Conservation (phyloP, 2,329 filamentous ascomycete genomes). For the Stylonectria norvegica region DNA sequence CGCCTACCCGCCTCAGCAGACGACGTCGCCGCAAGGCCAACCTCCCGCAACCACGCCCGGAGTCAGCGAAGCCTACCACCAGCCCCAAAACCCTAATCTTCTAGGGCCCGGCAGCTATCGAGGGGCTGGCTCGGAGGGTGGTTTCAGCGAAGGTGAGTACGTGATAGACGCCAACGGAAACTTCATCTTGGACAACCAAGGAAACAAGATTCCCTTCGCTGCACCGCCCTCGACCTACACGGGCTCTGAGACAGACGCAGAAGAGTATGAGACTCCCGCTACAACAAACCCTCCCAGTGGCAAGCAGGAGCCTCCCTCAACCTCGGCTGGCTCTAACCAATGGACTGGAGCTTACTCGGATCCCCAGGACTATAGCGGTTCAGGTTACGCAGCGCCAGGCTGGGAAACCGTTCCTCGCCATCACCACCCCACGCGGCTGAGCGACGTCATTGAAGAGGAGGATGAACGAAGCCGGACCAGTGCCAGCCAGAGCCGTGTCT, state of each 20-base stretch:
- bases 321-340: constrained; percentile 30
- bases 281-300: constrained; percentile 40
- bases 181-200: constrained; percentile 58
- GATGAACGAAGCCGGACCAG: constrained; percentile 77
- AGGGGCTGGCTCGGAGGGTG: constrained; percentile 51
- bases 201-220: constrained; percentile 55
- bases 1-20: constrained; percentile 35
- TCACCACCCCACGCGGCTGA: constrained; percentile 83
- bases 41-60: constrained; percentile 29
- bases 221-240: constrained; percentile 42
- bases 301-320: constrained; percentile 30
- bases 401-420: constrained; percentile 79
- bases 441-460: constrained; percentile 83
- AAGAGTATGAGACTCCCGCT: constrained; percentile 56
- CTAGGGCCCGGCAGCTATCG: constrained; percentile 18
- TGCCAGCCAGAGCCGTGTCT: constrained; percentile 57
- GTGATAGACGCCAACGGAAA: constrained; percentile 59
- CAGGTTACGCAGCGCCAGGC: constrained; percentile 62
- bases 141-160: constrained; percentile 70
- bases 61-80: constrained; percentile 26
- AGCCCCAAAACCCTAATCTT: constrained; percentile 16
- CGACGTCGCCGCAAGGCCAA: constrained; percentile 42
- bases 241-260: constrained; percentile 50
- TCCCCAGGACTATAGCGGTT: constrained; percentile 61
- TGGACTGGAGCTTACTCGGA: constrained; percentile 42